Percentiles rank a stretch among this genome's conserved stretches.
These are phyloP conservation scores for Drosera capensis DNA, from an alignment of 148 eudicot genomes.

Conservation along the genomic window DNA sequence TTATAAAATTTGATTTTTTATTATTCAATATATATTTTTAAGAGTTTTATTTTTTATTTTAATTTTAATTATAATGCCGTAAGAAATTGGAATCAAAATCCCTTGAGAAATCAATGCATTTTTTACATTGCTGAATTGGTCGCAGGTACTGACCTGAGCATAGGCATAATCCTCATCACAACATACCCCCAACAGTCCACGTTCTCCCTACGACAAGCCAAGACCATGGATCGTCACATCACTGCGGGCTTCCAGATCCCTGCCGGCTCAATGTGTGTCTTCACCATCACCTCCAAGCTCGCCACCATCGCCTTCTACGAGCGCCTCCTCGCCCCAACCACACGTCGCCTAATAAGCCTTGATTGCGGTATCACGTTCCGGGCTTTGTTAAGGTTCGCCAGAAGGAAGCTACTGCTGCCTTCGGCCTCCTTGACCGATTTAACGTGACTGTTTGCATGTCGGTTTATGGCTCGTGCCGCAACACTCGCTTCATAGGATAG, in stretches of 20 bases:
- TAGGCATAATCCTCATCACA: conserved; percentile 59
- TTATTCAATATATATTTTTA: too few relatives aligned
- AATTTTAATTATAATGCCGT: too few relatives aligned
- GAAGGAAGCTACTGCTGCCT: conserved; percentile 20
- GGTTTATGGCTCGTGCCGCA: conserved; percentile 78
- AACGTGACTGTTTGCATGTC: conserved; percentile 35
- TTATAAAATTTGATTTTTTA: too few relatives aligned
- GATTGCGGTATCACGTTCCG: conserved; percentile 64
- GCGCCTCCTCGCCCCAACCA: conserved; percentile 41
- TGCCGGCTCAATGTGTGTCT: conserved; percentile 63
- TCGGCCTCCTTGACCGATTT: conserved; percentile 28
- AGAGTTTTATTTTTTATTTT: too few relatives aligned
- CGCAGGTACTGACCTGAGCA: conserved; percentile 87
- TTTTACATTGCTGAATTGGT: too few relatives aligned
- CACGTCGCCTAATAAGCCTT: conserved; percentile 46
- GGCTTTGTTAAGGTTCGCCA: conserved; percentile 55
- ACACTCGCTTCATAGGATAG: conserved; percentile 60
- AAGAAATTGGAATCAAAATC: too few relatives aligned
- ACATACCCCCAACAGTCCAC: conserved; percentile 71
- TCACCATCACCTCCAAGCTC: conserved; percentile 61
- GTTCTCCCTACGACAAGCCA: conserved; percentile 75
- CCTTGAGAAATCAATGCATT: too few relatives aligned
- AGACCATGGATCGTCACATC: conserved; percentile 70
- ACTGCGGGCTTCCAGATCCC: conserved; percentile 53
- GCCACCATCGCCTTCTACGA: conserved; percentile 55